phyloP scores from a whole-genome alignment of 78 protist genomes.

The Dictyostelium firmibasis region DNA sequence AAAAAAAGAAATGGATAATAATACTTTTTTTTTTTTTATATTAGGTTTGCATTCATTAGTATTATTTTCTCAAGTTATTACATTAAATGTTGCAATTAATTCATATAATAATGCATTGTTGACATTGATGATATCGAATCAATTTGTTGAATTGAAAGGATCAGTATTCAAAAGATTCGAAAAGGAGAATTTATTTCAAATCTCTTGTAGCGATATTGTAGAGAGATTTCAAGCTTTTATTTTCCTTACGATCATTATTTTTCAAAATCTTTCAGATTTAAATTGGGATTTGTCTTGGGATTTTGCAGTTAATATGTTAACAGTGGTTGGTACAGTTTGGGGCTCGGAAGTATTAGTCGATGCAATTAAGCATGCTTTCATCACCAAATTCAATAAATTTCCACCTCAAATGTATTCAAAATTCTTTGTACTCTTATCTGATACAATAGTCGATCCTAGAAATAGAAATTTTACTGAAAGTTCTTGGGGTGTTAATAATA shows the following conservation, averaged over 20 bases:
- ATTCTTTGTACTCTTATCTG: neutral
- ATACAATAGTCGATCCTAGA: constrained; percentile 28
- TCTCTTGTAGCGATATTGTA: constrained; percentile 86
- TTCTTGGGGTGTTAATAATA: constrained; percentile 46
- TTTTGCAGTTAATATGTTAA: neutral
- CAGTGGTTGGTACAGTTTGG: constrained; percentile 20
- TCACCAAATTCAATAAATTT: constrained; percentile 88
- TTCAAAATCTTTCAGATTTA: constrained; percentile 73
- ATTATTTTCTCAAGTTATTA: constrained; percentile 76
- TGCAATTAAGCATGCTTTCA: constrained; percentile 93
- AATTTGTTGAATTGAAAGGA: constrained; percentile 92
- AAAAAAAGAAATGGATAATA: neutral
- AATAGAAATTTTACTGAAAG: constrained; percentile 50
- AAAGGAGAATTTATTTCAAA: constrained; percentile 78
- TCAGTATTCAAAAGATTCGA: constrained; percentile 90
- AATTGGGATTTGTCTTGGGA: constrained; percentile 32
- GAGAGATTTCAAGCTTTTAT: constrained; percentile 87
- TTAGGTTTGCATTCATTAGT: constrained; percentile 53
- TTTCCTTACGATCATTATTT: constrained; percentile 52
- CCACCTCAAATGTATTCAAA: constrained; percentile 44
- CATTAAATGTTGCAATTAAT: constrained; percentile 93
- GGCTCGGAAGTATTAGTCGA: constrained; percentile 86
- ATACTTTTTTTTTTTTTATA: neutral
- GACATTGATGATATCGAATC: constrained; percentile 92
- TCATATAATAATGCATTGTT: constrained; percentile 85